These are phyloP conservation scores for Cephalotrichum gorgonifer DNA, from an alignment of 2,329 filamentous ascomycete species.

Conservation along the genomic window DNA sequence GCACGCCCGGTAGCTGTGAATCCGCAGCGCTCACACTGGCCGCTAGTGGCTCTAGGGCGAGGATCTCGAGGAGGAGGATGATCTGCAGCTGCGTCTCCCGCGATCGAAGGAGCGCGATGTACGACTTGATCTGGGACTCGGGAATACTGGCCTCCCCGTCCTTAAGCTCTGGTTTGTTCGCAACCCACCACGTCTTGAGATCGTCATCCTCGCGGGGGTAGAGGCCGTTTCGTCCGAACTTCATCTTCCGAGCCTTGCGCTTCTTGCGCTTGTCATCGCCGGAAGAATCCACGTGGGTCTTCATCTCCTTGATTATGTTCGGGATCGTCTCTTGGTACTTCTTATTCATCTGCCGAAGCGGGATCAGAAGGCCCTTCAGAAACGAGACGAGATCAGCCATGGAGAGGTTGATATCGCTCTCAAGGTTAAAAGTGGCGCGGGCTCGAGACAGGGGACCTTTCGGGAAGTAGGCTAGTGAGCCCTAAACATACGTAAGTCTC, in stretches of 20 bases:
- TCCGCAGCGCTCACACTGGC: conserved; percentile 28
- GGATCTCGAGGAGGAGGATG: conserved; percentile 66
- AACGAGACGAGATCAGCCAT: conserved; percentile 57
- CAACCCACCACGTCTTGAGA: conserved; percentile 61
- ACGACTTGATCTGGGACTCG: conserved; percentile 46
- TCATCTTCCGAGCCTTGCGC: conserved; percentile 52
- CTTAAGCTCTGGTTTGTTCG: conserved; percentile 39
- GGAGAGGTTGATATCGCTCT: conserved; percentile 48
- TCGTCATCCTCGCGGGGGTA: conserved; percentile 57
- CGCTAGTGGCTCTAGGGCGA: conserved; percentile 54
- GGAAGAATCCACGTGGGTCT: conserved; percentile 44
- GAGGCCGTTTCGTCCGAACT: conserved; percentile 56
- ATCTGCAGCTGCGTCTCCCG: conserved; percentile 74
- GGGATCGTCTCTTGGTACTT: conserved; percentile 68
- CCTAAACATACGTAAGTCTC: conserved; percentile 29
- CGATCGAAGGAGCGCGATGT: conserved; percentile 56
- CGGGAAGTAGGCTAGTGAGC: conserved; percentile 72
- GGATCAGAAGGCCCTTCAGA: conserved; percentile 57
- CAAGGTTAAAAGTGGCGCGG: conserved; percentile 57
- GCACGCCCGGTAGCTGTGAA: conserved; percentile 15
- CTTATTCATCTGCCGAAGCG: conserved; percentile 60
- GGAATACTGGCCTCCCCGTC: conserved; percentile 37
- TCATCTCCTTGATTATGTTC: conserved; percentile 46
- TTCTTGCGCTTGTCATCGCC: conserved; percentile 29
- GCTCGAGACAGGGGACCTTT: conserved; percentile 72